phyloP scores from a whole-genome alignment of 257 asterid species.

The Solanum boliviense region DNA sequence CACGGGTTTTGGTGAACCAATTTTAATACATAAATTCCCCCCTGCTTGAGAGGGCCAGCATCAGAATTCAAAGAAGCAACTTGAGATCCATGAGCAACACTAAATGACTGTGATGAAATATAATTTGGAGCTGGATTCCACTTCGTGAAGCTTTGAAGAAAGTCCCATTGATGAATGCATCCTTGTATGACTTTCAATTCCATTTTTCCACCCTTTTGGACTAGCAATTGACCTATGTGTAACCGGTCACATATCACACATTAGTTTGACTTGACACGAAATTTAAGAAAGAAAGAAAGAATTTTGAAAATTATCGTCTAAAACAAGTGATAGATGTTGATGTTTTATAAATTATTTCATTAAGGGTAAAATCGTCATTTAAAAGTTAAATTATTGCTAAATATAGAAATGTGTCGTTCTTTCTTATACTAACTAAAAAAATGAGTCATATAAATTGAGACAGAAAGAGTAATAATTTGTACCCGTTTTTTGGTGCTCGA shows the following conservation, averaged over 20 bases:
- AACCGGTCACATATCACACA: conserved; percentile 5
- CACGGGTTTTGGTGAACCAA: too few species aligned
- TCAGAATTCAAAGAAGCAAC: conserved; percentile 36
- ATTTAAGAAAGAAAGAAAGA: too few species aligned
- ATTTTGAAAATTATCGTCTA: too few species aligned
- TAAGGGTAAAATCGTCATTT: too few species aligned
- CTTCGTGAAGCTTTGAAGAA: conserved; percentile 35
- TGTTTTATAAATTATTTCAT: too few species aligned
- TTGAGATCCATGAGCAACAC: conserved; percentile 26
- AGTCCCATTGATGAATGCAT: conserved; percentile 36
- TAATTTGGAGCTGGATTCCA: conserved; percentile 34
- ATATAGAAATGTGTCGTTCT: too few species aligned
- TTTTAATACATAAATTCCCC: too few species aligned
- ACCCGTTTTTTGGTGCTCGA: conserved; percentile 31
- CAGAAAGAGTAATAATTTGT: background rate
- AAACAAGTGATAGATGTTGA: too few species aligned
- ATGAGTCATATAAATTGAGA: too few species aligned
- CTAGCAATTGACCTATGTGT: conserved; percentile 26
- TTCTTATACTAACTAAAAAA: too few species aligned
- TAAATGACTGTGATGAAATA: conserved; percentile 15
- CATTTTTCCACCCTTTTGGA: conserved; percentile 8
- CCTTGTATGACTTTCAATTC: conserved; percentile 43
- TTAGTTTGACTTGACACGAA: too few species aligned
- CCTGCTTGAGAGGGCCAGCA: conserved; percentile 31
- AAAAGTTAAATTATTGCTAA: too few species aligned